phyloP scores from a whole-genome alignment of 2,329 filamentous ascomycete genomes.

The Biscogniauxia mediterranea region DNA sequence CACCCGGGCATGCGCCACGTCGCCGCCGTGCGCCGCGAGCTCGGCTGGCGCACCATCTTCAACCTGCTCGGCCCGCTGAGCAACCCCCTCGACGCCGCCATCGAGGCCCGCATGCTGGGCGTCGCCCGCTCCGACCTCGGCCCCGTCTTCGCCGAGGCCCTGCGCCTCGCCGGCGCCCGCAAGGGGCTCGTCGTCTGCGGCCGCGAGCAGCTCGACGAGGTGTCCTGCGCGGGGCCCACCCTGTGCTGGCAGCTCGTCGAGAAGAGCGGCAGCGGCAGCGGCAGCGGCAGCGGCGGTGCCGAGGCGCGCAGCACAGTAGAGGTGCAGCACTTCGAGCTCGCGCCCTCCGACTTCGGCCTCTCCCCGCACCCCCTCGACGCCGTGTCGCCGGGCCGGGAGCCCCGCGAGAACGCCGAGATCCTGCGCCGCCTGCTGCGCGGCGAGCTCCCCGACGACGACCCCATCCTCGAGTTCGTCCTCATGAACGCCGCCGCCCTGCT shows the following conservation, averaged over 20 bases:
- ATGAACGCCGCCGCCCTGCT: conserved; percentile 91
- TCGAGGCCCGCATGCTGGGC: conserved; percentile 91
- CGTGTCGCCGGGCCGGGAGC: conserved; percentile 82
- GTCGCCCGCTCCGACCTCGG: conserved; percentile 87
- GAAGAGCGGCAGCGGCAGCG: conserved; percentile 30
- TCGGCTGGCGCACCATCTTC: conserved; percentile 96
- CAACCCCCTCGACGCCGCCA: conserved; percentile 79
- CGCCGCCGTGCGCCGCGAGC: conserved; percentile 77
- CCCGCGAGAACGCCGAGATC: conserved; percentile 83
- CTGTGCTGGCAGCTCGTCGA: conserved; percentile 81
- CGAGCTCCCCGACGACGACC: conserved; percentile 71
- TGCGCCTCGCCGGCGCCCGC: conserved; percentile 70
- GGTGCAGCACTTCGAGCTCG: conserved; percentile 74
- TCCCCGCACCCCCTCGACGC: conserved; percentile 68
- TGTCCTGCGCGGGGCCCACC: conserved; percentile 85
- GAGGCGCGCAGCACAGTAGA: conserved; percentile 44
- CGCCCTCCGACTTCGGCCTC: conserved; percentile 86
- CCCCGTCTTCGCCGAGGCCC: conserved; percentile 81
- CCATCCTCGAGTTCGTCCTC: conserved; percentile 88
- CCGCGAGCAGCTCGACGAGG: conserved; percentile 90
- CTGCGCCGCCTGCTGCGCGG: conserved; percentile 73
- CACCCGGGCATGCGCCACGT: conserved; percentile 93
- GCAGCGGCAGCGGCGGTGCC: too few relatives aligned
- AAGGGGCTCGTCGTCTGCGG: conserved; percentile 93
- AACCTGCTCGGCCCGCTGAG: conserved; percentile 91